These are phyloP conservation scores for Citrullus colocynthis DNA, from an alignment of 306 rosid species.

Conservation along the genomic window DNA sequence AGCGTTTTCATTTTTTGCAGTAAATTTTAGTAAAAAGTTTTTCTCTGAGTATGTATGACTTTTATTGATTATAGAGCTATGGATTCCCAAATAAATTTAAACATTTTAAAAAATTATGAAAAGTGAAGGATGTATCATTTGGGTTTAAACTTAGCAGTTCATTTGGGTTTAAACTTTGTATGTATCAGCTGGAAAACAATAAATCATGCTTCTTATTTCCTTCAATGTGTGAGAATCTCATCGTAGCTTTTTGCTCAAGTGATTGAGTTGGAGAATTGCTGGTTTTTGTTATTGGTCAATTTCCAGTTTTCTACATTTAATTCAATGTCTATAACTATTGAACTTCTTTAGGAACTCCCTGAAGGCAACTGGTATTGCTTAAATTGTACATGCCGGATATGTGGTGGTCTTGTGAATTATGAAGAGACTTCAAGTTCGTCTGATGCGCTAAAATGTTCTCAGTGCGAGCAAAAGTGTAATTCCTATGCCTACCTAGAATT, in stretches of 20 bases:
- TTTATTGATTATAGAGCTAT: background rate
- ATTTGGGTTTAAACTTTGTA: background rate
- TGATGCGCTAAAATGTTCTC: slow-evolving; percentile 67
- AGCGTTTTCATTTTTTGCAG: background rate
- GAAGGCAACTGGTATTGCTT: slow-evolving; percentile 93
- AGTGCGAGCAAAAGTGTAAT: slow-evolving; percentile 89
- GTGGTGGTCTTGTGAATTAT: slow-evolving; percentile 59
- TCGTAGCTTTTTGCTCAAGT: background rate
- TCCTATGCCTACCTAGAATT: slow-evolving; percentile 7
- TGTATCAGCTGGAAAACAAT: background rate
- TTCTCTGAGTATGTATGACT: background rate
- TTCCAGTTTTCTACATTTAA: slow-evolving; percentile 5
- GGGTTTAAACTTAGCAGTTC: background rate
- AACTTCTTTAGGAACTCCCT: slow-evolving; percentile 71
- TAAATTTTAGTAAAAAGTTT: background rate
- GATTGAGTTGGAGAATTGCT: background rate
- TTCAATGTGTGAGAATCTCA: background rate
- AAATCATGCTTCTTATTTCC: background rate
- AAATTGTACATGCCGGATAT: slow-evolving; percentile 76
- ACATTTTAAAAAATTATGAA: background rate
- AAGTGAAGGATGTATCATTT: background rate
- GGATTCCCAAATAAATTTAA: background rate
- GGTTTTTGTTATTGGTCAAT: slow-evolving; percentile 4
- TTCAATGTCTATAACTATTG: slow-evolving; percentile 14
- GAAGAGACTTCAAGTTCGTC: slow-evolving; percentile 40